phyloP scores from a whole-genome alignment of 106 monocot species.

The Dendrobium chrysotoxum region DNA sequence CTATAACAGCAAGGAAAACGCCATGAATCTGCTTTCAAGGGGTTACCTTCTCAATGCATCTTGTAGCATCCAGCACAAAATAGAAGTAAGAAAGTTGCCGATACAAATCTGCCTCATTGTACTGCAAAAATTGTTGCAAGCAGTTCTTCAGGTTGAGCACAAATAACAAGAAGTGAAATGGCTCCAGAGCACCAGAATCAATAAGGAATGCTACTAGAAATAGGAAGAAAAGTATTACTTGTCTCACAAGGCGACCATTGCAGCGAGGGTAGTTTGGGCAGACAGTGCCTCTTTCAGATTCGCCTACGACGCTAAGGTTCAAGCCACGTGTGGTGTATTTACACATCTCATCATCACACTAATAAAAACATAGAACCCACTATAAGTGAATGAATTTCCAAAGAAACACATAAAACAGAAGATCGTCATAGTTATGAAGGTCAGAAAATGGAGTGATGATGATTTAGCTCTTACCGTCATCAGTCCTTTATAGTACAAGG shows the following conservation, averaged over 20 bases:
- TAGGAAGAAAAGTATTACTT: conserved; percentile 29
- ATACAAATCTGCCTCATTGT: conserved; percentile 81
- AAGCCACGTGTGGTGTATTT: conserved; percentile 52
- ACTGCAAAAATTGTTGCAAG: conserved; percentile 29
- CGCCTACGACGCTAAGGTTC: conserved; percentile 75
- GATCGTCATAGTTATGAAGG: neutral
- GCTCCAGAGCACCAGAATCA: neutral
- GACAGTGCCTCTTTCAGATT: conserved; percentile 79
- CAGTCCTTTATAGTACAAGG: conserved; percentile 65
- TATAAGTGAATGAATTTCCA: neutral
- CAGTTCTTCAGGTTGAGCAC: neutral
- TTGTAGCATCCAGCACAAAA: conserved; percentile 52
- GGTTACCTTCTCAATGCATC: conserved; percentile 68
- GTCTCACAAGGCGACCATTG: conserved; percentile 70
- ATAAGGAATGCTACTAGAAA: neutral
- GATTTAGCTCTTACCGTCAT: conserved; percentile 47
- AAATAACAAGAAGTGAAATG: neutral
- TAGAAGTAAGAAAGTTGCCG: conserved; percentile 82
- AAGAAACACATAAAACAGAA: neutral
- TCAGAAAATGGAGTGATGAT: neutral
- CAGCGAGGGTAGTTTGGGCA: conserved; percentile 87
- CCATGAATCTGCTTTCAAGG: neutral
- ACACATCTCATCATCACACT: conserved; percentile 94
- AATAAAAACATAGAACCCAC: neutral
- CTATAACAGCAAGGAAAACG: neutral